A percentile compares a stretch with the other conserved stretches of the same genome.
phyloP scores from a whole-genome alignment of 1,284 basidiomycete genomes.

The Ustanciosporium gigantosporum region DNA sequence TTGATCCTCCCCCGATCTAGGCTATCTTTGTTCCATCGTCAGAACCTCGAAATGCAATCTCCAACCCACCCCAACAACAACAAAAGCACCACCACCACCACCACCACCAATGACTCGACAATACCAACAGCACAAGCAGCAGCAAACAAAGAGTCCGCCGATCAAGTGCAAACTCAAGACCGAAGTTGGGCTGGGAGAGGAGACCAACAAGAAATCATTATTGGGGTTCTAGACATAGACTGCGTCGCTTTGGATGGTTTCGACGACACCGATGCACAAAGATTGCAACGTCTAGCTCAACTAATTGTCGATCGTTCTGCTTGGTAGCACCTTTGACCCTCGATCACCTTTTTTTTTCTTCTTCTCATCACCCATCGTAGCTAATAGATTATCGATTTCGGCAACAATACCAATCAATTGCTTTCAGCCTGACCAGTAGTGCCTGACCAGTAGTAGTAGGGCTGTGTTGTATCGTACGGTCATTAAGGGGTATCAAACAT shows the following conservation, averaged over 20 bases:
- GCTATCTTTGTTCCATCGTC: constrained; percentile 20
- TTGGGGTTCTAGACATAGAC: constrained; percentile 63
- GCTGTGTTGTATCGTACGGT: too few species aligned
- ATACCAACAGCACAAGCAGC: too few species aligned
- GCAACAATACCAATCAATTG: too few species aligned
- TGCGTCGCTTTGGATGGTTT: constrained; percentile 60
- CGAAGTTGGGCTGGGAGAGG: constrained; percentile 49
- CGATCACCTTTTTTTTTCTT: not conserved
- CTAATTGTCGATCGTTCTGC: constrained; percentile 39
- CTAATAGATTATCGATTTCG: too few species aligned
- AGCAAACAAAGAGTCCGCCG: not conserved
- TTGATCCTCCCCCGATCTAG: constrained; percentile 43
- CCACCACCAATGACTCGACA: too few species aligned
- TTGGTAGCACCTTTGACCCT: constrained; percentile 10
- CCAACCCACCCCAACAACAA: not conserved
- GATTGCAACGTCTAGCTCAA: constrained; percentile 54
- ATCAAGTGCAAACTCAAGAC: not conserved
- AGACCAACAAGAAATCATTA: constrained; percentile 44
- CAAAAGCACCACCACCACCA: too few species aligned
- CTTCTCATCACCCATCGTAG: not conserved
- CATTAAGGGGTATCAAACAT: too few species aligned
- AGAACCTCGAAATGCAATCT: constrained; percentile 14
- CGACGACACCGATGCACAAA: constrained; percentile 56
- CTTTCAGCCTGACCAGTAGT: too few species aligned
- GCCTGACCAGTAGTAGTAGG: too few species aligned